Evolutionary conservation across 345 rosid species (phyloP).

Genomic region (Murraya koenigii): DNA sequence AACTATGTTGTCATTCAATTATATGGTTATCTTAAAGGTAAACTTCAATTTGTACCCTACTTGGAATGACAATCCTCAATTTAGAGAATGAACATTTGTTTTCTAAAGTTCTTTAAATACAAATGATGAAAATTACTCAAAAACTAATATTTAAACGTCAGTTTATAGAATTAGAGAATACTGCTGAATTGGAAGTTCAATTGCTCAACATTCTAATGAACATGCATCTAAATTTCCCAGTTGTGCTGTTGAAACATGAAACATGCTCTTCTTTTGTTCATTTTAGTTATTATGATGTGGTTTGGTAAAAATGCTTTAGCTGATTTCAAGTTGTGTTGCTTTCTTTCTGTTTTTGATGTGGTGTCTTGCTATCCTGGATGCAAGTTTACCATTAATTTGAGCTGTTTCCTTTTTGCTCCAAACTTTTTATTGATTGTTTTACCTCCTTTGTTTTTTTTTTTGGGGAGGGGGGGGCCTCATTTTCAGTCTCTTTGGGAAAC

Average conservation of each 20-base stretch:
- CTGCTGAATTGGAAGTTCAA: not conserved
- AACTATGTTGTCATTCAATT: not conserved
- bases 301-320: no score
- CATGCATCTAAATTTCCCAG: no score
- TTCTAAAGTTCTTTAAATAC: not conserved
- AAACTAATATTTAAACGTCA: not conserved
- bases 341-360: not conserved
- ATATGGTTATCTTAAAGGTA: not conserved
- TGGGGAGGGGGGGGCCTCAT: no score
- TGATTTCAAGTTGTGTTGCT: not conserved
- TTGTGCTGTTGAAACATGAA: not conserved
- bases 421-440: not conserved
- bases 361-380: not conserved
- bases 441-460: not conserved
- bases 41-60: no score
- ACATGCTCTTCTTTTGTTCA: not conserved
- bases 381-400: not conserved
- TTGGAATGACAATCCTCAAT: no score
- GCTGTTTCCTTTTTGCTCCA: not conserved
- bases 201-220: not conserved
- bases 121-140: not conserved
- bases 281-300: no score
- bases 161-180: not conserved
- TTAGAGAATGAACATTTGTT: no score
- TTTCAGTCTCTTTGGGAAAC: conserved; percentile 72